These are phyloP conservation scores for Annulohypoxylon maeteangense DNA, from an alignment of 495 filamentous ascomycete species.

Conservation along the genomic window DNA sequence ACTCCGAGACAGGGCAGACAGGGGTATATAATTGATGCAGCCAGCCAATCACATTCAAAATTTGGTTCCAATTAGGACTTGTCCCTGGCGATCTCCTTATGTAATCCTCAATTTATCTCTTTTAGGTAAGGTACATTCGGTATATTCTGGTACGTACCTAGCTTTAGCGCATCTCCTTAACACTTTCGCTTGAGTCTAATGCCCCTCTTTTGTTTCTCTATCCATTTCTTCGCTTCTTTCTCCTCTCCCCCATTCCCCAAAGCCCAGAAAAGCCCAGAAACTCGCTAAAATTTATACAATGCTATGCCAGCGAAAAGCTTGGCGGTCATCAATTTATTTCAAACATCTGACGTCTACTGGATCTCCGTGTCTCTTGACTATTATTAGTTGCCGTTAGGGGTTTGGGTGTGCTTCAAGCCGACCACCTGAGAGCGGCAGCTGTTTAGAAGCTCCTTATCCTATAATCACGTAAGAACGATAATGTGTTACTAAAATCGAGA, in stretches of 20 bases:
- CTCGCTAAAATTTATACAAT: constrained; percentile 6
- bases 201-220: constrained; percentile 23
- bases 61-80: constrained; percentile 19
- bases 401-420: background rate
- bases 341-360: constrained; percentile 21
- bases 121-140: constrained; percentile 2
- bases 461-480: constrained; percentile 12
- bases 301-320: constrained; percentile 25
- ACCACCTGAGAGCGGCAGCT: constrained; percentile 17
- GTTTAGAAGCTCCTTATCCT: constrained; percentile 10
- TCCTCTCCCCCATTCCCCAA: background rate
- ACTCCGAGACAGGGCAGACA: constrained; percentile 27
- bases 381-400: constrained; percentile 21
- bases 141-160: constrained; percentile 7
- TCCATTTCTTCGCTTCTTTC: constrained; percentile 2
- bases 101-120: constrained; percentile 20
- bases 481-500: background rate
- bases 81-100: constrained; percentile 41
- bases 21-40: background rate
- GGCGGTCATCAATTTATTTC: constrained; percentile 14
- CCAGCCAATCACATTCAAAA: constrained; percentile 22
- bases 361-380: constrained; percentile 13
- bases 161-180: constrained; percentile 36
- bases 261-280: constrained; percentile 1
- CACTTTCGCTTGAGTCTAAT: constrained; percentile 18